Base-by-base conservation (phyloP, 2,329 filamentous ascomycete genomes). In the Neospermospora avenae region DNA sequence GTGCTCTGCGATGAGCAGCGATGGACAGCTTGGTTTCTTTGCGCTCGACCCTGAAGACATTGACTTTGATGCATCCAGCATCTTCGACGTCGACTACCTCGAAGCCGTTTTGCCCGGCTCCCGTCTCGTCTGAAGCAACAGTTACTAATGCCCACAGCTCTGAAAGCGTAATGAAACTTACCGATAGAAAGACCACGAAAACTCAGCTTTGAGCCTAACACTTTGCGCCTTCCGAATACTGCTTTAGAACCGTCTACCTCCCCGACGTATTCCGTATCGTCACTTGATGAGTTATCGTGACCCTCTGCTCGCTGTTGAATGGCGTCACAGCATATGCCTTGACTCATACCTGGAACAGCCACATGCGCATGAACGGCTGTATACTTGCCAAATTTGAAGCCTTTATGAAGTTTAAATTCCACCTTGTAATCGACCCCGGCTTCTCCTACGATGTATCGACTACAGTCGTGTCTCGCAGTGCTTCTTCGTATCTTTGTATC, bases 391-490 rank as follows among this genome's bases (percentile, higher is more conserved):
- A 59, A 62, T 1, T 44, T 20, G 25, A 53, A 62, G 20, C 57
- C 57, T 20, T 59, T 37, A 7, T 57, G 44, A n/a, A 62, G 16
- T 14, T 42, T 59, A 7, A 59, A 3, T 13, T 62, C 57, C 20
- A 59, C 51, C 3, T 53, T 45, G 41, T 57, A 59, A 16, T 20
- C 25, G 25, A 45, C 44, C 4, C 53, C 60, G 8, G 20, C 18
- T 28, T 59, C 57, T 6, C 52, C 52, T 10, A 59, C 35, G 14
- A 62, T 59, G 42, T 62, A 59, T 31, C 53, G 22, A 3, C 57
- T 20, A 24, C 56, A 62, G 3, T 34, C 3, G 3, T 34, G 57
- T 31, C 5, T 31, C 28, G 28, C 28, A 31, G 11, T n/a, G n/a
- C 28, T 31, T 10, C 28, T 31, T 31, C 6, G 28, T 5, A 31